phyloP scores from a whole-genome alignment of 2,329 filamentous ascomycete genomes.

The Neopestalotiopsis rosae region DNA sequence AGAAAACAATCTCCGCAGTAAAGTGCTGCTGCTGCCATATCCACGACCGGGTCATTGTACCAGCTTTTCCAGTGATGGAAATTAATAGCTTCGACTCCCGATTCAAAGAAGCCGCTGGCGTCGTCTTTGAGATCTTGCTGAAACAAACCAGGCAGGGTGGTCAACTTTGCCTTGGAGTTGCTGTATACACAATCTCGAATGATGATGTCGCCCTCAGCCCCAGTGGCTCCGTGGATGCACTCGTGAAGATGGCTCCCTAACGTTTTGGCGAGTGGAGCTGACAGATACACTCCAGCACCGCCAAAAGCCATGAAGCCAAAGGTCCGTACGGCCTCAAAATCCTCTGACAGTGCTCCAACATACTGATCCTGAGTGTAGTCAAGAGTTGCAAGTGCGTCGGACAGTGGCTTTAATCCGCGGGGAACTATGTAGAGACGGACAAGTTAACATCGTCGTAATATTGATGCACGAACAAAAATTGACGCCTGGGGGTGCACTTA shows the following conservation, averaged over 20 bases:
- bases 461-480: not conserved
- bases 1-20: constrained; percentile 66
- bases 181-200: constrained; percentile 62
- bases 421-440: constrained; percentile 30
- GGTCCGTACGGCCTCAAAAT: constrained; percentile 52
- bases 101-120: constrained; percentile 65
- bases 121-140: constrained; percentile 64
- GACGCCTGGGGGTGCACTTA: not conserved
- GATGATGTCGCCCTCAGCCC: constrained; percentile 57
- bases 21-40: constrained; percentile 52
- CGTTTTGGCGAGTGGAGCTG: constrained; percentile 53
- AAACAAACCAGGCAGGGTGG: constrained; percentile 58
- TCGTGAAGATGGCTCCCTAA: constrained; percentile 52
- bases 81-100: constrained; percentile 57
- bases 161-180: constrained; percentile 59
- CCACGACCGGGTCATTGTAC: constrained; percentile 56
- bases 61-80: constrained; percentile 70
- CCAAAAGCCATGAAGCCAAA: constrained; percentile 67
- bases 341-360: constrained; percentile 63
- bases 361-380: constrained; percentile 57
- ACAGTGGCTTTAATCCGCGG: constrained; percentile 56
- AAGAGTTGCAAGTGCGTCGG: constrained; percentile 50
- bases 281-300: constrained; percentile 65
- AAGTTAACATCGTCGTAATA: not conserved
- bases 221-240: constrained; percentile 51